Evolutionary conservation across 2,329 filamentous ascomycete species (phyloP), one percentile per base, ranked within the genome.

Genomic region (Domatiomyces globalis): DNA sequence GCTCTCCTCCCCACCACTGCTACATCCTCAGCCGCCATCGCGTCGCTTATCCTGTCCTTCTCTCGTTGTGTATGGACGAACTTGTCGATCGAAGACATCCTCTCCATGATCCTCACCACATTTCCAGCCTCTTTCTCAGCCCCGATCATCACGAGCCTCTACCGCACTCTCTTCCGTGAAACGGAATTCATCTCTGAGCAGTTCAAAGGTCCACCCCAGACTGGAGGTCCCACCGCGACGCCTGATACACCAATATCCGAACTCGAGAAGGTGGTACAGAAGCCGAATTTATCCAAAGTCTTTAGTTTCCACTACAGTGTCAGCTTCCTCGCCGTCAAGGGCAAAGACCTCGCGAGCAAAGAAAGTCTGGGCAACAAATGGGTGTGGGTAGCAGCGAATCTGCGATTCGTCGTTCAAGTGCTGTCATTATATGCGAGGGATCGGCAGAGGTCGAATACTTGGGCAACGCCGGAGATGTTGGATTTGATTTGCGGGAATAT

Each of bases 401-500:
- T 60, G 17, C 52, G 57, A 29, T 53, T 54, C n/a, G 54, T 54
- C 0, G 53, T 54, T 8, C 57, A 56, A 0, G 27, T 58, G 17
- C 46, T 59, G 36, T 53, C 54, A 20, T 53, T 56, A 48, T 51
- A 51, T 27, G 42, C 56, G 25, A 36, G 55, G 42, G 55, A 59
- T 15, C 49, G 57, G 27, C 51, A 55, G 25, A 54, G 53, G 48
- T 22, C 51, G 7, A 53, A 51, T 39, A 17, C 51, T 7, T 45
- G 52, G 43, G 42, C 55, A 20, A 49, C 42, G 22, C 51, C 51
- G 80, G 86, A 90, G 63, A 79, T 87, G 10, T 77, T 90, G 1
- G 78, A 81, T 43, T 78, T 82, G 45, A 71, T 94, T 9, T 77
- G 82, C 4, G 85, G 86, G 19, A 84, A 87, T 50, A 79, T 84